A percentile compares a stretch with the other conserved stretches of the same genome.
These are phyloP conservation scores for Plasmodium ovale DNA, from an alignment of 169 alveolate genomes.

Conservation along the genomic window DNA sequence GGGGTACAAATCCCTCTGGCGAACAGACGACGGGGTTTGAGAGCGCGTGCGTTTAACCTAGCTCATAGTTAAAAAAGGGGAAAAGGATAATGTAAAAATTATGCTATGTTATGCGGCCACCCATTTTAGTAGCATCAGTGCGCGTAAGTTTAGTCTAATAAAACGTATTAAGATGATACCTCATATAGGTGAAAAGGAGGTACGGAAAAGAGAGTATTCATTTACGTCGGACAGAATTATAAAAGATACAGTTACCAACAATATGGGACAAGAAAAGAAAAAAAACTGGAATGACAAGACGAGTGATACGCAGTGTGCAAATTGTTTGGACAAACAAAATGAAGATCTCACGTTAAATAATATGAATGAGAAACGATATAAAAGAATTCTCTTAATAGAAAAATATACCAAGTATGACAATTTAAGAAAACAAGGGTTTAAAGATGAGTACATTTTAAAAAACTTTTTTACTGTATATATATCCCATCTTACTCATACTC, in stretches of 20 bases:
- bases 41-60: too few species aligned
- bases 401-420: conserved; percentile 64
- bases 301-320: background rate
- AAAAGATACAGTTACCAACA: background rate
- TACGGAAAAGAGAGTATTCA: background rate
- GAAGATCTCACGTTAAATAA: background rate
- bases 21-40: too few species aligned
- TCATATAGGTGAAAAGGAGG: background rate
- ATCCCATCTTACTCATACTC: conserved; percentile 72
- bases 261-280: background rate
- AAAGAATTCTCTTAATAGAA: conserved; percentile 60
- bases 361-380: conserved; percentile 12
- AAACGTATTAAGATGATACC: conserved; percentile 1
- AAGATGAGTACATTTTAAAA: conserved; percentile 51
- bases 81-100: conserved; percentile 2
- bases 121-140: conserved; percentile 3
- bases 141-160: conserved; percentile 6
- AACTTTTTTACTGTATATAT: conserved; percentile 39
- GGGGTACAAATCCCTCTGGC: too few species aligned
- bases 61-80: background rate
- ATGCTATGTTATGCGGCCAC: conserved; percentile 30
- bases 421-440: conserved; percentile 48
- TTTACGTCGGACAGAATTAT: background rate
- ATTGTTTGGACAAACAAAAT: background rate
- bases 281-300: background rate